Base-by-base conservation (phyloP, 352 stramenopile species). In the Globisporangium cystogenes region DNA sequence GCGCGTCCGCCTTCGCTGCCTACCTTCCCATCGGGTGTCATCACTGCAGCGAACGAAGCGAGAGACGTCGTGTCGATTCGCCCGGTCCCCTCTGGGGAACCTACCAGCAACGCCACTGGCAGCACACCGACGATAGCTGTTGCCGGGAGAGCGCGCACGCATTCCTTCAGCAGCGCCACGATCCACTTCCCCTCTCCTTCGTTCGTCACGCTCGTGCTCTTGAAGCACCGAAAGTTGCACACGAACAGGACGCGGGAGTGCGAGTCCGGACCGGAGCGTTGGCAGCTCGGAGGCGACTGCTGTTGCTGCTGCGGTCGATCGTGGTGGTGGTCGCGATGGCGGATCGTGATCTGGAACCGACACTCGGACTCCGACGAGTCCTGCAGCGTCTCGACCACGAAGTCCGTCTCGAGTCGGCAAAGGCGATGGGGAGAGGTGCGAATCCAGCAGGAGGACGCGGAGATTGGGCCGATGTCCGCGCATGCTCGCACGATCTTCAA, bases 141-240 rank as follows among this genome's bases (percentile, higher is more conserved):
- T 12, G 59, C 46, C 40, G 48, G 44, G 7, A 71, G 35, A 20
- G 12, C 21, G 11, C 27, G 36, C 27, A 64, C 36, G 20, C 49
- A 53, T 5, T 47, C 58, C 11, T 59, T 59, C 10, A 71, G 44
- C 12, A 68, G 7, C 40, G 53, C 43, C 2, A 64, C 40, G 14
- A 56, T 36, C 48, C 29, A 56, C 14, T 48, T 51, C 6, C 63
- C 63, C 16, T 71, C 51, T 7, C 51, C 43, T 3, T 37, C 35
- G 5, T 53, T 51, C 0, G 50, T 61, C 20, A 78, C 44, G 35
- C 53, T 73, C 10, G 57, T 56, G 37, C 55, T 69, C 12, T 62
- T 65, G 45, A 41, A 62, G 11, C 54, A 65, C 0, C 40, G 29
- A n/a, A 75, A 71, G 18, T 78, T 78, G 41, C 70, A 47, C 31